phyloP scores from a whole-genome alignment of 1,284 basidiomycete species.

The Ustilago lituana region DNA sequence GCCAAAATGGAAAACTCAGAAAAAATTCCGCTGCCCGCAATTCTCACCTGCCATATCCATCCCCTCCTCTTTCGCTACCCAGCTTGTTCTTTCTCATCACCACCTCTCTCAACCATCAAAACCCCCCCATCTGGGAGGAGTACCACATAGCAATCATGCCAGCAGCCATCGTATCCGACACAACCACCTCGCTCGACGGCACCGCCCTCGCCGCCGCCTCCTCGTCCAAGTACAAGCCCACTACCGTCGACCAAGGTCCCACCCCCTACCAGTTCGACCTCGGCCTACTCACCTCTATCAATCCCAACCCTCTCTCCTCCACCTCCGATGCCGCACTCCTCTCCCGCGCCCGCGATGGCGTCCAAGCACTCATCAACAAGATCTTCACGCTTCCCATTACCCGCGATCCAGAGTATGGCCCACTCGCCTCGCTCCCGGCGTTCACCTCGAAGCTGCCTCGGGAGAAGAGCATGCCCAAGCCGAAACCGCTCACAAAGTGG shows the following conservation, averaged over 20 bases:
- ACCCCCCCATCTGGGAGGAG: too few species aligned
- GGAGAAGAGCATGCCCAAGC: slow-evolving; percentile 90
- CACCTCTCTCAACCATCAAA: background rate
- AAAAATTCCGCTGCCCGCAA: background rate
- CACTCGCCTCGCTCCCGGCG: slow-evolving; percentile 80
- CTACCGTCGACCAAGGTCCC: slow-evolving; percentile 73
- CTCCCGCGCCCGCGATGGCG: slow-evolving; percentile 83
- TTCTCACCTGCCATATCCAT: background rate
- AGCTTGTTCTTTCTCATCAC: background rate
- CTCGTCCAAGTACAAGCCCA: slow-evolving; percentile 47
- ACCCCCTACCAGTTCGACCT: slow-evolving; percentile 83
- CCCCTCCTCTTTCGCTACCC: background rate
- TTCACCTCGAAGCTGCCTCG: slow-evolving; percentile 79
- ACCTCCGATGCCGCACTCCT: slow-evolving; percentile 82
- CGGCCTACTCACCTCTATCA: slow-evolving; percentile 84
- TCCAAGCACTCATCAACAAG: slow-evolving; percentile 80
- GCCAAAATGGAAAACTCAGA: slow-evolving; percentile 6
- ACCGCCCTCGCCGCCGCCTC: slow-evolving; percentile 35
- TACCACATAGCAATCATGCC: slow-evolving; percentile 21
- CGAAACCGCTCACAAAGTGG: slow-evolving; percentile 95
- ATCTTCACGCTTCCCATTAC: slow-evolving; percentile 85
- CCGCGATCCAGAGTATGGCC: slow-evolving; percentile 78
- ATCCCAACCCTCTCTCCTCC: slow-evolving; percentile 83
- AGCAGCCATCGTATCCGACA: slow-evolving; percentile 25
- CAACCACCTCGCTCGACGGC: slow-evolving; percentile 38